Evolutionary conservation across 441 rosid species (phyloP).

Genomic region (Croton laevigatus): DNA sequence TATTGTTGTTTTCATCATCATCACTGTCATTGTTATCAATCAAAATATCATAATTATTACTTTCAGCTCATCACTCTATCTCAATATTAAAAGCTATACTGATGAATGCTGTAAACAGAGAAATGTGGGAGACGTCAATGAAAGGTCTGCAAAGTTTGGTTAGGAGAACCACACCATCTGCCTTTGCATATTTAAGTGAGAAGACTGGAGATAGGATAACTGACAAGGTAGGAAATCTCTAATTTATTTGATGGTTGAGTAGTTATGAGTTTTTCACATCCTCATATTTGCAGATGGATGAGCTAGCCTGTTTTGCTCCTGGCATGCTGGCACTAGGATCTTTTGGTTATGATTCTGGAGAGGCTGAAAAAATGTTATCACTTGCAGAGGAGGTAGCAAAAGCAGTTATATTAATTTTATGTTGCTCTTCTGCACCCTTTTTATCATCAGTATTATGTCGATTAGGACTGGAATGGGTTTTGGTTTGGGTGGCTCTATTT

Average conservation of each 20-base stretch:
- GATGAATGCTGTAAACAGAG: conserved; percentile 49
- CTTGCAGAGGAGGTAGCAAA: conserved; percentile 93
- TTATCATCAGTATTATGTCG: neutral
- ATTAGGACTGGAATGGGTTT: neutral
- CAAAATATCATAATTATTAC: neutral
- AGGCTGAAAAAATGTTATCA: conserved; percentile 58
- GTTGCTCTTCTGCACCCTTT: neutral
- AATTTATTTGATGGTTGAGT: neutral
- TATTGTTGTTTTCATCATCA: neutral
- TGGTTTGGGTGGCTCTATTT: neutral
- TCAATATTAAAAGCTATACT: conserved; percentile 14
- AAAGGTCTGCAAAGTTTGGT: conserved; percentile 84
- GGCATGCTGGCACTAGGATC: conserved; percentile 99
- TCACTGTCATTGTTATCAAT: neutral
- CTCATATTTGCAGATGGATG: conserved; percentile 80
- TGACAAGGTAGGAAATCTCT: conserved; percentile 58
- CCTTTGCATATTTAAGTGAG: conserved; percentile 86
- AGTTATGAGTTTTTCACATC: conserved; percentile 6
- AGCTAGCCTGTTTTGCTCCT: conserved; percentile 98
- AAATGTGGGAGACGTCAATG: conserved; percentile 99
- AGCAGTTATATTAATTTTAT: neutral
- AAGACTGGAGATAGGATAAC: conserved; percentile 57
- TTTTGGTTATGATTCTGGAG: conserved; percentile 63
- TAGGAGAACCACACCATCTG: conserved; percentile 73
- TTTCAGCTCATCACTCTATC: neutral